Evolutionary conservation across 495 filamentous ascomycete genomes (phyloP).

Genomic region (Tuber aestivum): DNA sequence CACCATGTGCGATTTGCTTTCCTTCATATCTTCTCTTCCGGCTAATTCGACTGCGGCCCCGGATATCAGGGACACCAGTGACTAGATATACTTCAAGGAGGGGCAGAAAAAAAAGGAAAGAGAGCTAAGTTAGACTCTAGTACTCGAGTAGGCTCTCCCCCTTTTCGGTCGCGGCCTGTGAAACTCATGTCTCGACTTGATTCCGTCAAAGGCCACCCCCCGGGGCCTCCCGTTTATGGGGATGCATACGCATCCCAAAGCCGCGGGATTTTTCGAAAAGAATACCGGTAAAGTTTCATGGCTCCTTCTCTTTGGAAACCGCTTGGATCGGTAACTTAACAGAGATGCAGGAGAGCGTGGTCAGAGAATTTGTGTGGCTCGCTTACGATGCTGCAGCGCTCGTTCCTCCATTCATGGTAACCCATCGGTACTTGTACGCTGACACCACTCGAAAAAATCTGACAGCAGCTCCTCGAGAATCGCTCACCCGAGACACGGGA

Average conservation of each 20-base stretch:
- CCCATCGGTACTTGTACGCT: too few relatives aligned
- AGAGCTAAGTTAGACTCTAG: background rate
- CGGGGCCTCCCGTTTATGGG: too few relatives aligned
- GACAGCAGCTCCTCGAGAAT: too few relatives aligned
- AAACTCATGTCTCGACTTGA: background rate
- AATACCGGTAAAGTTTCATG: background rate
- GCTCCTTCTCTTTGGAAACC: background rate
- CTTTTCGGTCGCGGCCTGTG: background rate
- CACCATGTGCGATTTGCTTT: slow-evolving; percentile 2
- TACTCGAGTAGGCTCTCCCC: too few relatives aligned
- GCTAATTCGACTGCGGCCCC: background rate
- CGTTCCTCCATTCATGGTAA: too few relatives aligned
- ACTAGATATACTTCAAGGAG: background rate
- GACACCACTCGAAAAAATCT: background rate
- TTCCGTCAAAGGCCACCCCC: too few relatives aligned
- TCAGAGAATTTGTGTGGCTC: too few relatives aligned
- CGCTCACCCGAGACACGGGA: background rate
- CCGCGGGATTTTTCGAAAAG: too few relatives aligned
- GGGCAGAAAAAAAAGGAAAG: background rate
- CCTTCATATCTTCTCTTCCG: slow-evolving; percentile 3
- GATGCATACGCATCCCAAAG: background rate
- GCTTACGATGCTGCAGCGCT: too few relatives aligned
- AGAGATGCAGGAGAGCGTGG: too few relatives aligned
- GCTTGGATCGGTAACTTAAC: too few relatives aligned
- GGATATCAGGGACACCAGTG: background rate